Evolutionary conservation across 108 stramenopile genomes (phyloP), one percentile per base, ranked within the genome.

Genomic region (Nitzschia sp.): DNA sequence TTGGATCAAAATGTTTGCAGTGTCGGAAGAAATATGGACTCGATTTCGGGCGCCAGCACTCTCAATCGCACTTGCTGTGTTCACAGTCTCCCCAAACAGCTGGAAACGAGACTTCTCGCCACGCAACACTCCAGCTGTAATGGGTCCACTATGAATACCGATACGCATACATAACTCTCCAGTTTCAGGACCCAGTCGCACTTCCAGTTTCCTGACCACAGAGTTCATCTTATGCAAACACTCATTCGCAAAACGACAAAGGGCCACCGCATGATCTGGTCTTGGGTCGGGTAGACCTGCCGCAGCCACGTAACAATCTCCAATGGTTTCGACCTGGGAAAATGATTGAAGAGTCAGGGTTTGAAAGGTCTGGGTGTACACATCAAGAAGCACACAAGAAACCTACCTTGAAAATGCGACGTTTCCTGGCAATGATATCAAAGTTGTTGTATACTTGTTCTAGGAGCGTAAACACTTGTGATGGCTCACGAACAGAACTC

Each of bases 41-140:
- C 41, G 55, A 24, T 70, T 57, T n/a, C 69, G 53, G 21, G 53
- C 26, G 0, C 87, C 80, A 14, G 81, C 76, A 9, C 65, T 76
- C 62, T 88, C 87, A 40, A 88, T 88, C 2, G 84, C 53, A 21
- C 72, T 67, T 29, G 82, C 77, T 6, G 80, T 81, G 57, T 88
- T 88, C 10, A 59, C 58, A 41, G 58, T 59, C 6, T 59, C 58
- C 2, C 39, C 40, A 59, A 41, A 59, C 0, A 41, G 34, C 25
- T 59, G 58, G 20, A 59, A 59, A 15, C 58, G 58, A 37, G 58
- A 38, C n/a, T 41, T 38, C 7, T 59, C 58, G 7, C 58, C 58
- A 38, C 58, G 19, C 40, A 59, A 59, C n/a, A 59, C 58, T 5
- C 58, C 58, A 40, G 58, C 58, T 15, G 58, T 59, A 5, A 59